phyloP scores from a whole-genome alignment of 2,329 filamentous ascomycete species.

The Ceratocystis albifundus region DNA sequence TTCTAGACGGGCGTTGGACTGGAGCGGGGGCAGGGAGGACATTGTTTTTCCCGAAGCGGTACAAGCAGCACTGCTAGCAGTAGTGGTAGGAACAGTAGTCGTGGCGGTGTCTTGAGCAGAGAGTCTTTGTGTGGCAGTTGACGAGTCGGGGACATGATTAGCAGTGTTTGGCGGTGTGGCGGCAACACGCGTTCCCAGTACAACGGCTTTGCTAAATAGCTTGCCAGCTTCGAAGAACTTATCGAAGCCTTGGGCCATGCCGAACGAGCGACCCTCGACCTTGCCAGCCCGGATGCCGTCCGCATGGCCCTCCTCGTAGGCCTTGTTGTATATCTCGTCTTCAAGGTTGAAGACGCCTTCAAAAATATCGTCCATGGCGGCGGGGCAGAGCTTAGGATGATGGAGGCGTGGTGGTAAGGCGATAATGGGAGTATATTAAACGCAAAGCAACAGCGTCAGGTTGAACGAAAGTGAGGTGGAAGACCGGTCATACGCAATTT shows the following conservation, averaged over 20 bases:
- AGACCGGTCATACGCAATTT: too few species aligned
- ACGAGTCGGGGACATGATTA: not conserved
- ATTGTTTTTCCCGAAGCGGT: not conserved
- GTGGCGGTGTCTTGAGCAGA: not conserved
- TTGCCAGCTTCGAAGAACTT: constrained; percentile 75
- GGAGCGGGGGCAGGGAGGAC: constrained; percentile 34
- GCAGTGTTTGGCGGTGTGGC: not conserved
- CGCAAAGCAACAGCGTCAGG: not conserved
- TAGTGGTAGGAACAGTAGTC: not conserved
- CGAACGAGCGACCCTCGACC: constrained; percentile 80
- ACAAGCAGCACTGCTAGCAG: not conserved
- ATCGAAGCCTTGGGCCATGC: constrained; percentile 84
- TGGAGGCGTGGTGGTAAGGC: not conserved
- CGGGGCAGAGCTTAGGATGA: too few species aligned
- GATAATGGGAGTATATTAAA: not conserved
- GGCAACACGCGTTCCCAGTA: constrained; percentile 69
- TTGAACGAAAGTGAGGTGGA: too few species aligned
- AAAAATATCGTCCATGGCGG: constrained; percentile 38
- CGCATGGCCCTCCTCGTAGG: constrained; percentile 59
- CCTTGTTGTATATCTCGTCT: constrained; percentile 66
- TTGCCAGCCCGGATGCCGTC: constrained; percentile 71
- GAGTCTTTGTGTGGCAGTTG: not conserved
- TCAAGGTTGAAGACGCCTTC: constrained; percentile 50
- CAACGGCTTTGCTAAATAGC: constrained; percentile 62
- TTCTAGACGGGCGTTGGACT: constrained; percentile 52